Evolutionary conservation across 306 rosid species (phyloP), one percentile per base, ranked within the genome.

Genomic region (Vicia faba): DNA sequence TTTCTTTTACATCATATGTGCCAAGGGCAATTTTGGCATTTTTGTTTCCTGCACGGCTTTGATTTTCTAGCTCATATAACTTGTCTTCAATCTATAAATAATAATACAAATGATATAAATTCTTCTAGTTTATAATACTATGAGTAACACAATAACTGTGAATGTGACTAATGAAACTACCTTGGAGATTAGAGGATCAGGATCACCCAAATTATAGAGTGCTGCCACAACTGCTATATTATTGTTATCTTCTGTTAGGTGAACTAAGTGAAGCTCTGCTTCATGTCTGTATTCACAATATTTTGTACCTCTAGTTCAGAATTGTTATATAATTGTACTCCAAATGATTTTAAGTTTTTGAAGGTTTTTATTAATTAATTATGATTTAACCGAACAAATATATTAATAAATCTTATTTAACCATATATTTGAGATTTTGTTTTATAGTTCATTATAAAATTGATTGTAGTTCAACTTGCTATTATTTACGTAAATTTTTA

Each of bases 181-280:
- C 90, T 83, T 58, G 5, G 78, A 56, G 46, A 93, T 46, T 28
- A 88, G 8, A 19, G 84, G 75, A 66, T 93, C 96, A 0, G 91
- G 65, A 23, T 66, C 74, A 61, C 96, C 95, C 50, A 72, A 63
- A 45, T 77, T 61, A 79, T 76, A 80, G 31, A 93, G 89, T 7
- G 68, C 26, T n/a, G 83, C 78, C 23, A 93, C 74, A 28, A 89
- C 96, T 13, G 96, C 71, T 51, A 41, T 14, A 71, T 50, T 2
- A 36, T 44, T 66, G n/a, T 40, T 49, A 40, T 89, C 96, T 39
- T 69, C 65, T 29, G 85, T 75, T 11, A 13, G 23, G 78, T 93
- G 97, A 20, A 89, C 83, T 36, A 89, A 72, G 69, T 93, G 98
- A 68, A 86, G 84, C 85, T 92, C 97, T 0, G 85, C 87, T 0